Percentiles rank a stretch among this genome's conserved stretches.
These are phyloP conservation scores for Aspergillus funiculosus DNA, from an alignment of 495 filamentous ascomycete genomes.

Conservation along the genomic window DNA sequence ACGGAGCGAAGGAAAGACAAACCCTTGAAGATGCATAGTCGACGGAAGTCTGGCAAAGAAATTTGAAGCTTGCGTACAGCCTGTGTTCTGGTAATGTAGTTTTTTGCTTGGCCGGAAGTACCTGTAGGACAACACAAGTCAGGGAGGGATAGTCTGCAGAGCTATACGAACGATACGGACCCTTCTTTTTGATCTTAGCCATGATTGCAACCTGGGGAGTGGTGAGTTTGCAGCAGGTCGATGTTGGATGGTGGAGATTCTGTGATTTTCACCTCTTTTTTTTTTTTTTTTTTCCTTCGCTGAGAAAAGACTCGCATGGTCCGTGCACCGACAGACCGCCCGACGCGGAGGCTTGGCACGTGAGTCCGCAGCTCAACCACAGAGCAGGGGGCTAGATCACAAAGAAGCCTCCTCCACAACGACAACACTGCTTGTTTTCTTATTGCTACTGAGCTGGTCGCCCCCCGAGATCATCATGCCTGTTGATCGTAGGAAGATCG, in stretches of 20 bases:
- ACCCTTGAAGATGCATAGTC: conserved; percentile 98
- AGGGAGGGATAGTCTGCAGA: conserved; percentile 3
- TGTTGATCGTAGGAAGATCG: conserved; percentile 67
- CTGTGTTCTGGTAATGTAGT: conserved; percentile 95
- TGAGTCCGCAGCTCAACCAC: conserved; percentile 19
- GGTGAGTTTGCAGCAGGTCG: conserved; percentile 29
- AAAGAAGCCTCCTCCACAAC: no score
- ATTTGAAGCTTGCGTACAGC: conserved; percentile 97
- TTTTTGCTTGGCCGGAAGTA: conserved; percentile 88
- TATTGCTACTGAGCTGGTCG: conserved; percentile 11
- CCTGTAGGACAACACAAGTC: conserved; percentile 41
- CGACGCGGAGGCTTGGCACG: conserved; percentile 29
- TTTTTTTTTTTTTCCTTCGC: conserved; percentile 17
- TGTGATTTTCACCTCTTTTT: background rate
- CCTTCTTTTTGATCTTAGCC: conserved; percentile 92
- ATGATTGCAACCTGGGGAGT: conserved; percentile 42
- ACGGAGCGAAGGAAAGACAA: conserved; percentile 6
- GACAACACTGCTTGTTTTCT: no score
- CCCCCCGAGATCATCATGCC: conserved; percentile 37
- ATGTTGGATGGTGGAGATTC: conserved; percentile 6
- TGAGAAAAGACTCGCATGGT: conserved; percentile 26
- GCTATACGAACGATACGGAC: conserved; percentile 29
- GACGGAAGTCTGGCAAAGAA: conserved; percentile 91
- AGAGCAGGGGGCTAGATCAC: conserved; percentile 14
- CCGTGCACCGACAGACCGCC: conserved; percentile 29